Conservation (phyloP, 768 basidiomycete species). For the Panaeolus cyanescens region DNA sequence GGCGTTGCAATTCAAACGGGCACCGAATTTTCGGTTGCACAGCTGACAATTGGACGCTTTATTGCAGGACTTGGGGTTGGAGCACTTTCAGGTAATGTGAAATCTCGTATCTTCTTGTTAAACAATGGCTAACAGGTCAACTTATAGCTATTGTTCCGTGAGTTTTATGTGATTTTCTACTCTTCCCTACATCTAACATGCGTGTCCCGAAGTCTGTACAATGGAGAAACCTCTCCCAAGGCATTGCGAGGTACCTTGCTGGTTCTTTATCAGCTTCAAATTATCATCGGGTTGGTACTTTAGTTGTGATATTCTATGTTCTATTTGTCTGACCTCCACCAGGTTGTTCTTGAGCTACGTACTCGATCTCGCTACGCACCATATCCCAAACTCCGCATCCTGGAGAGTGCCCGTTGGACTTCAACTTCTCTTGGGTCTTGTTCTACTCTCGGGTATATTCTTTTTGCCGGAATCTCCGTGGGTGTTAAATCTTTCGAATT, state of each 20-base stretch:
- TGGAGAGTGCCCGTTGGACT: constrained; percentile 80
- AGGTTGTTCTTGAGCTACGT: constrained; percentile 78
- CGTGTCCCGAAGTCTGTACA: constrained; percentile 54
- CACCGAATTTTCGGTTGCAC: constrained; percentile 57
- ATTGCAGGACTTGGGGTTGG: constrained; percentile 80
- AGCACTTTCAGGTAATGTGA: constrained; percentile 61
- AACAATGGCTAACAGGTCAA: constrained; percentile 3
- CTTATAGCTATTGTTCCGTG: constrained; percentile 51
- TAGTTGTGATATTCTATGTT: neutral
- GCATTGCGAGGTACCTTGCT: constrained; percentile 69
- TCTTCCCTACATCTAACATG: constrained; percentile 18
- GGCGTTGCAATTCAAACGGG: constrained; percentile 73
- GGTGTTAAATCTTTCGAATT: constrained; percentile 21
- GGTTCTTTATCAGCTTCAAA: constrained; percentile 77
- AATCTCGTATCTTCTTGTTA: neutral
- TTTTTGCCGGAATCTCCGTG: constrained; percentile 82
- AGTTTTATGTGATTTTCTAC: constrained; percentile 14
- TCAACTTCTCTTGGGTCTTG: constrained; percentile 69
- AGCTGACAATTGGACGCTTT: constrained; percentile 74
- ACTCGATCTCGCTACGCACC: constrained; percentile 67
- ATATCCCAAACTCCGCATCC: constrained; percentile 55
- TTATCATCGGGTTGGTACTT: constrained; percentile 61
- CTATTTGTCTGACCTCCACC: neutral
- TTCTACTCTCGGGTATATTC: constrained; percentile 68
- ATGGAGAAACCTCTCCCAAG: constrained; percentile 79